These are phyloP conservation scores for Aureobasidium leucospermi DNA, from an alignment of 2,329 filamentous ascomycete species.

Conservation along the genomic window DNA sequence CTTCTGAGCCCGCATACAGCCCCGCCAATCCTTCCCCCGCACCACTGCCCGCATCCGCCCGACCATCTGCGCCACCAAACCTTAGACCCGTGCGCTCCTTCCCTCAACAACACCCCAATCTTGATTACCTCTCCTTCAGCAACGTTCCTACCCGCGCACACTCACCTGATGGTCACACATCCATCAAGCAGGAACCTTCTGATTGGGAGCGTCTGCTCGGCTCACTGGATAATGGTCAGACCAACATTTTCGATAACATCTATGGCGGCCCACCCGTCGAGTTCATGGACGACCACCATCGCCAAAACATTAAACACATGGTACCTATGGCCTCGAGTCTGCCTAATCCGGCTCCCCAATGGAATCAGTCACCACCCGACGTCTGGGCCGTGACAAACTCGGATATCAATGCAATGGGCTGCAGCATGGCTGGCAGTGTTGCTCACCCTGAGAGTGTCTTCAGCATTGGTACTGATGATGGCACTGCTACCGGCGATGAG, in stretches of 20 bases:
- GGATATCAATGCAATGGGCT: slow-evolving; percentile 1
- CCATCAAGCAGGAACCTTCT: slow-evolving; percentile 33
- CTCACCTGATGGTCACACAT: slow-evolving; percentile 13
- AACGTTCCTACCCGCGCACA: slow-evolving; percentile 24
- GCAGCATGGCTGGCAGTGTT: slow-evolving; percentile 20
- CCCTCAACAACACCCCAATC: slow-evolving; percentile 25
- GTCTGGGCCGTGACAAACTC: slow-evolving; percentile 22
- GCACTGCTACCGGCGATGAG: slow-evolving; percentile 47
- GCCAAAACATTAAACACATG: slow-evolving; percentile 2
- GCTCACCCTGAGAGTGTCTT: slow-evolving; percentile 46
- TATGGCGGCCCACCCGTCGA: slow-evolving; percentile 57
- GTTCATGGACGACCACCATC: slow-evolving; percentile 24
- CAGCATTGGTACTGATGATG: slow-evolving; percentile 52
- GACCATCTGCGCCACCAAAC: slow-evolving; percentile 26
- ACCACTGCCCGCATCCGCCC: slow-evolving; percentile 23
- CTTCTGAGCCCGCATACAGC: slow-evolving; percentile 42
- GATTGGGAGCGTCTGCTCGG: slow-evolving; percentile 81
- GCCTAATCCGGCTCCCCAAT: background rate
- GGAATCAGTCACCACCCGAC: slow-evolving; percentile 21
- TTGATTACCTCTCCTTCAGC: slow-evolving; percentile 43
- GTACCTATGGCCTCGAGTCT: background rate
- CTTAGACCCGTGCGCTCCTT: background rate
- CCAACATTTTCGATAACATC: slow-evolving; percentile 79
- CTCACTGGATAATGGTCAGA: slow-evolving; percentile 69
- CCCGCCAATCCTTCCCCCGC: slow-evolving; percentile 27